phyloP scores from a whole-genome alignment of 1,284 basidiomycete species.

The Ustilago esculenta region DNA sequence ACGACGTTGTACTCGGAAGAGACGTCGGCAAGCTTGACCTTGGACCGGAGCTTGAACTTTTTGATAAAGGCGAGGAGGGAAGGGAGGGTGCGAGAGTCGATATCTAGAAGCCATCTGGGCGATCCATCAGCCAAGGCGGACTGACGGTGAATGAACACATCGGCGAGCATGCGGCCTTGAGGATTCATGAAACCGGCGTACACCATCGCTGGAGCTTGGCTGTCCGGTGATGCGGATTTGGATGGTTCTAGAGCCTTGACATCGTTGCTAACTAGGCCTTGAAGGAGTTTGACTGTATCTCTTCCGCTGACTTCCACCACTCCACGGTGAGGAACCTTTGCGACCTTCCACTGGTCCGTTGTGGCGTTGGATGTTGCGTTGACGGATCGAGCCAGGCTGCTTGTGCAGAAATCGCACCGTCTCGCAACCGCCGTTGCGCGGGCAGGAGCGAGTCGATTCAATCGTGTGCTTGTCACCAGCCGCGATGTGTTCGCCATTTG shows the following conservation, averaged over 20 bases:
- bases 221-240: neutral
- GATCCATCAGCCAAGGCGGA: slow-evolving; percentile 11
- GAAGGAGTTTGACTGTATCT: slow-evolving; percentile 85
- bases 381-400: neutral
- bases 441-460: neutral
- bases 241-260: slow-evolving; percentile 35
- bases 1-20: slow-evolving; percentile 80
- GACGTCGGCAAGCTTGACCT: slow-evolving; percentile 81
- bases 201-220: slow-evolving; percentile 53
- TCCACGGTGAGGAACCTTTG: slow-evolving; percentile 35
- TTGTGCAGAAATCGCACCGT: slow-evolving; percentile 13
- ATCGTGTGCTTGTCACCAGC: neutral
- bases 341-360: slow-evolving; percentile 15
- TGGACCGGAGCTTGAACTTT: slow-evolving; percentile 86
- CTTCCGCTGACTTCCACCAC: slow-evolving; percentile 81
- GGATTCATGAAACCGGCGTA: slow-evolving; percentile 87
- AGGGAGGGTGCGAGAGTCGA: slow-evolving; percentile 71
- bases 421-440: neutral
- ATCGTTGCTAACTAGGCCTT: slow-evolving; percentile 81
- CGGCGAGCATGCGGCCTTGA: slow-evolving; percentile 88
- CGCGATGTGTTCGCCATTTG: too few species aligned
- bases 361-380: neutral
- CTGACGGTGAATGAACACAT: slow-evolving; percentile 80
- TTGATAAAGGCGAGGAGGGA: slow-evolving; percentile 77
- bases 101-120: slow-evolving; percentile 77